Evolutionary conservation across 2,329 filamentous ascomycete genomes (phyloP).

Genomic region (Dactylellina cionopaga): DNA sequence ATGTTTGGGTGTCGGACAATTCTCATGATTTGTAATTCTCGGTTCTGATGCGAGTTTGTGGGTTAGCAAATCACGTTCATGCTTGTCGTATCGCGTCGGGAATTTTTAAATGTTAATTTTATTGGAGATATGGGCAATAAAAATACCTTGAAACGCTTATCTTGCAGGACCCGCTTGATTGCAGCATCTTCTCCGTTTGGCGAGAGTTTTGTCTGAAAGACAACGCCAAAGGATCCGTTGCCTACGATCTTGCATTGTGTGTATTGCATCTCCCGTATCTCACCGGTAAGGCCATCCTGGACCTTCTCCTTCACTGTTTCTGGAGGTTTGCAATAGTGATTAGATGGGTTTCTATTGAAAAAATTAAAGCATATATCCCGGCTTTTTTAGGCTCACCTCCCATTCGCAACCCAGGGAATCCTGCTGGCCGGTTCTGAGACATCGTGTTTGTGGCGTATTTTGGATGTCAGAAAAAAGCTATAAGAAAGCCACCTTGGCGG

Average conservation of each 20-base stretch:
- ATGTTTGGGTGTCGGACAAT: constrained; percentile 99
- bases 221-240: constrained; percentile 97
- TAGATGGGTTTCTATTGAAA: constrained; percentile 56
- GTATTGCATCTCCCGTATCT: constrained; percentile 96
- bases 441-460: constrained; percentile 64
- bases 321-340: constrained; percentile 60
- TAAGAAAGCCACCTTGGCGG: constrained; percentile 49
- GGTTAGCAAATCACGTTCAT: constrained; percentile 5
- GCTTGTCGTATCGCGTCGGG: neutral
- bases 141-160: constrained; percentile 99
- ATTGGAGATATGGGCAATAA: no score
- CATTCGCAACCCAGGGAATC: constrained; percentile 89
- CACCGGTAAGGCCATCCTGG: constrained; percentile 95
- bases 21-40: constrained; percentile 99
- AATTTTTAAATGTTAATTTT: no score
- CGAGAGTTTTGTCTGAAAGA: constrained; percentile 98
- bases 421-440: constrained; percentile 91
- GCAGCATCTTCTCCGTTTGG: constrained; percentile 98
- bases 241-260: constrained; percentile 99
- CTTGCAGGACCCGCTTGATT: constrained; percentile 98
- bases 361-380: constrained; percentile 36
- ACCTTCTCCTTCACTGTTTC: constrained; percentile 99
- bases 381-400: constrained; percentile 77
- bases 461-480: constrained; percentile 34
- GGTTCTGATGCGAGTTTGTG: constrained; percentile 74